Conservation (phyloP, 257 asterid genomes). For the Marsdenia floribunda region DNA sequence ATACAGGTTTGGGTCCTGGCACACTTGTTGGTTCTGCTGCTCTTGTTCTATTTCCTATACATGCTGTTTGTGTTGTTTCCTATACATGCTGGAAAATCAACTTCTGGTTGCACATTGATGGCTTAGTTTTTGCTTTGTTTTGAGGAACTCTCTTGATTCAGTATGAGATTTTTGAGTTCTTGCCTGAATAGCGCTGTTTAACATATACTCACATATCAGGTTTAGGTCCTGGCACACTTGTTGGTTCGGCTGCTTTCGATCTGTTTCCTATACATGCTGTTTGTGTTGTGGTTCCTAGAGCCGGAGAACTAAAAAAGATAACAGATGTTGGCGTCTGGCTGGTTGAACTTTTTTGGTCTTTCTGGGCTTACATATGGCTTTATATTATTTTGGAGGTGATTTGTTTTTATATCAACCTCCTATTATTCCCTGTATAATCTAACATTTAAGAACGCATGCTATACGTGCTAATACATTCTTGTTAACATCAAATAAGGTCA, state of each 20-base stretch:
- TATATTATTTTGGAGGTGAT: conserved; percentile 79
- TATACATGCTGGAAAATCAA: conserved; percentile 67
- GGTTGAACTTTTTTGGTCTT: conserved; percentile 96
- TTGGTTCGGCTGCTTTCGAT: conserved; percentile 98
- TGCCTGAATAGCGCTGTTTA: background rate
- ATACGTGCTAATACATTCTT: background rate
- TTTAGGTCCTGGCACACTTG: conserved; percentile 95
- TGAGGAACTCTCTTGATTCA: background rate
- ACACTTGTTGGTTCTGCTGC: conserved; percentile 99
- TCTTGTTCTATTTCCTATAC: conserved; percentile 91
- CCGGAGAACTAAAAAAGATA: conserved; percentile 87
- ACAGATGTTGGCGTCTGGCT: conserved; percentile 93
- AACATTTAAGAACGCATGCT: background rate
- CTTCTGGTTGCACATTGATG: background rate
- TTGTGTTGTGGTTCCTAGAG: conserved; percentile 91
- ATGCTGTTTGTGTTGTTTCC: conserved; percentile 97
- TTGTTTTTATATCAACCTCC: conserved; percentile 4
- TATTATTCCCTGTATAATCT: background rate
- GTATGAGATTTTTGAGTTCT: background rate
- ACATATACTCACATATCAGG: conserved; percentile 34
- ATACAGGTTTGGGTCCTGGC: conserved; percentile 91
- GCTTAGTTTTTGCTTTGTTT: background rate
- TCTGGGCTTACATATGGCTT: conserved; percentile 99
- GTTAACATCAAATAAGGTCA: background rate
- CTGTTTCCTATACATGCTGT: conserved; percentile 95